Conservation (phyloP, 2,329 filamentous ascomycete species). For the Lachnellula cervina region DNA sequence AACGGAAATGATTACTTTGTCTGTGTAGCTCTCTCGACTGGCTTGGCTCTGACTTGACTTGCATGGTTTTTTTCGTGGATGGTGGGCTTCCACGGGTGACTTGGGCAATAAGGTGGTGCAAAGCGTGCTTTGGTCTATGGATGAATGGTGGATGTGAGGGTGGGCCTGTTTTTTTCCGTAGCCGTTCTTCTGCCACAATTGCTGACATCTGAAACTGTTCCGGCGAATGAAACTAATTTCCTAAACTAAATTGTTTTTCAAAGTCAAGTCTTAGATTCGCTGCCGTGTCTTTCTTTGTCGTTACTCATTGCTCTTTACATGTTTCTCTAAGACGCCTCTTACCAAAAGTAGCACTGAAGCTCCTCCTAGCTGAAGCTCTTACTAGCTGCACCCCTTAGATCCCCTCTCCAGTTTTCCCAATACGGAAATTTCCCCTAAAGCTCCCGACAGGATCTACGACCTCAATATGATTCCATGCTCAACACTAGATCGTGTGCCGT, state of each 20-base stretch:
- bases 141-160: not conserved
- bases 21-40: slow-evolving; percentile 13
- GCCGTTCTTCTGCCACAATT: slow-evolving; percentile 19
- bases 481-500: too few relatives aligned
- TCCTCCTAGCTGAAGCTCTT: too few relatives aligned
- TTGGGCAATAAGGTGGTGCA: not conserved
- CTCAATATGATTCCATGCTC: not conserved
- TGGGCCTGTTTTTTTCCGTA: slow-evolving; percentile 11
- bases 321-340: too few relatives aligned
- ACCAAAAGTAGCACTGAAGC: too few relatives aligned
- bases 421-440: too few relatives aligned
- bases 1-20: slow-evolving; percentile 15
- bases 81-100: not conserved
- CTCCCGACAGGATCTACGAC: too few relatives aligned
- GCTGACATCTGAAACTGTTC: slow-evolving; percentile 17
- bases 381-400: too few relatives aligned
- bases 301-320: not conserved
- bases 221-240: slow-evolving; percentile 21
- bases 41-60: slow-evolving; percentile 5
- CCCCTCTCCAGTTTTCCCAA: too few relatives aligned
- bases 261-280: not conserved
- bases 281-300: not conserved
- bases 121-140: slow-evolving; percentile 1
- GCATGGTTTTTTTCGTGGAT: not conserved
- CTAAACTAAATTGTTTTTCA: slow-evolving; percentile 1